These are phyloP conservation scores for Beauveria bassiana DNA, from an alignment of 2,329 filamentous ascomycete genomes.

Conservation along the genomic window DNA sequence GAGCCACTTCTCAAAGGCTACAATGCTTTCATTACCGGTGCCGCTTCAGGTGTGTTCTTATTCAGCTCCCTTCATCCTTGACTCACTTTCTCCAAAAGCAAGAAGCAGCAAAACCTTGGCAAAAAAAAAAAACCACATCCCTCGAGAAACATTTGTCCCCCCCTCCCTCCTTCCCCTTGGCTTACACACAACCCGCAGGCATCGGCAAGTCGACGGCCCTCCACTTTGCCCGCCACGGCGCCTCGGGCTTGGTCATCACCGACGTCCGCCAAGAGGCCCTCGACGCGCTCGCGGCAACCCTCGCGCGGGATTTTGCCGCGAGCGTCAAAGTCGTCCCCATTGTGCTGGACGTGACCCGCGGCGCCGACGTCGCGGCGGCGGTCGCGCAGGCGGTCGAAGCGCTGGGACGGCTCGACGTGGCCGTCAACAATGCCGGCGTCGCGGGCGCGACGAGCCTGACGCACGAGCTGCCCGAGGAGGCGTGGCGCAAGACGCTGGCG, in stretches of 20 bases:
- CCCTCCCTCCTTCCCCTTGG: no score
- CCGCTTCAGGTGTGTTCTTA: slow-evolving; percentile 33
- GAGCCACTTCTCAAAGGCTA: slow-evolving; percentile 34
- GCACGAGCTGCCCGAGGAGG: slow-evolving; percentile 36
- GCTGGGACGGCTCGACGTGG: slow-evolving; percentile 48
- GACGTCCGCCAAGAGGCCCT: slow-evolving; percentile 34
- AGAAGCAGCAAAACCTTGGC: no score
- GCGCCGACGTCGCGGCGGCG: slow-evolving; percentile 33
- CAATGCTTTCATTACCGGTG: slow-evolving; percentile 38
- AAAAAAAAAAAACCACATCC: no score
- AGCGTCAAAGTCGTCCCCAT: slow-evolving; percentile 31
- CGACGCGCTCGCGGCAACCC: slow-evolving; percentile 21
- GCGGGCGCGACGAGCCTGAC: slow-evolving; percentile 51
- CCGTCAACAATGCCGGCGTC: slow-evolving; percentile 15
- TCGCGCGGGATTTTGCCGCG: slow-evolving; percentile 30
- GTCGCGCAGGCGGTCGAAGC: slow-evolving; percentile 31
- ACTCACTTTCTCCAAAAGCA: neutral
- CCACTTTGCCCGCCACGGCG: slow-evolving; percentile 39
- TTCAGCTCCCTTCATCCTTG: neutral
- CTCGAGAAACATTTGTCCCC: no score
- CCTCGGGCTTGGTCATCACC: slow-evolving; percentile 37
- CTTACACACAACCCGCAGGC: slow-evolving; percentile 23
- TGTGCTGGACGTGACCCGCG: slow-evolving; percentile 37
- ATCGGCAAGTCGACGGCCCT: slow-evolving; percentile 41
- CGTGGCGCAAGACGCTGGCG: slow-evolving; percentile 31